These are phyloP conservation scores for Lecanicillium sp. DNA, from an alignment of 2,329 filamentous ascomycete genomes.

Conservation along the genomic window DNA sequence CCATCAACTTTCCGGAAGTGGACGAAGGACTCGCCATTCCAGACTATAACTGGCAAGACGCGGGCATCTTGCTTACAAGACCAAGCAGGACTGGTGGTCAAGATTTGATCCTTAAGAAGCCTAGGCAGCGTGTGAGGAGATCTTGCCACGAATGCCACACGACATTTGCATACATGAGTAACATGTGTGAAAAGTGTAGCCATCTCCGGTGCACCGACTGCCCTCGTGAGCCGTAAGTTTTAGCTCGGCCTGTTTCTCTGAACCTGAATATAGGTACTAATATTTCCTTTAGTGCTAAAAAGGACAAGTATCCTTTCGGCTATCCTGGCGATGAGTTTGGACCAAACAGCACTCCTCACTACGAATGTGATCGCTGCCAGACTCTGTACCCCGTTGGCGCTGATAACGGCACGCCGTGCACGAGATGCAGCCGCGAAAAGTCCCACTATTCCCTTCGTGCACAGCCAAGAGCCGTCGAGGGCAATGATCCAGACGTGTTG, in stretches of 20 bases:
- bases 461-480: conserved; percentile 51
- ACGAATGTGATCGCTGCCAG: conserved; percentile 56
- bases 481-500: conserved; percentile 53
- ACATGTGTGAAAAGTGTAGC: conserved; percentile 58
- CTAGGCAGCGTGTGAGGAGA: conserved; percentile 64
- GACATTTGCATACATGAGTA: conserved; percentile 50
- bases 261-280: background rate
- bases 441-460: conserved; percentile 51
- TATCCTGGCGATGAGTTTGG: conserved; percentile 60
- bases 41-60: conserved; percentile 37
- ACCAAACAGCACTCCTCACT: conserved; percentile 40
- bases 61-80: conserved; percentile 48
- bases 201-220: conserved; percentile 75
- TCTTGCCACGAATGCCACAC: conserved; percentile 67
- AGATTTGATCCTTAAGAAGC: conserved; percentile 63
- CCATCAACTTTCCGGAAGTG: conserved; percentile 36
- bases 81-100: conserved; percentile 59
- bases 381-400: conserved; percentile 44
- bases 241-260: background rate
- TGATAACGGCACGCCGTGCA: conserved; percentile 45
- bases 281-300: conserved; percentile 44
- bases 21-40: conserved; percentile 46
- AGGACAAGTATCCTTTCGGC: conserved; percentile 59
- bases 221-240: conserved; percentile 67
- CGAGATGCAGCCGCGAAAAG: conserved; percentile 51